Conservation (phyloP, 2,329 filamentous ascomycete species). For the Plectosphaerella plurivora region DNA sequence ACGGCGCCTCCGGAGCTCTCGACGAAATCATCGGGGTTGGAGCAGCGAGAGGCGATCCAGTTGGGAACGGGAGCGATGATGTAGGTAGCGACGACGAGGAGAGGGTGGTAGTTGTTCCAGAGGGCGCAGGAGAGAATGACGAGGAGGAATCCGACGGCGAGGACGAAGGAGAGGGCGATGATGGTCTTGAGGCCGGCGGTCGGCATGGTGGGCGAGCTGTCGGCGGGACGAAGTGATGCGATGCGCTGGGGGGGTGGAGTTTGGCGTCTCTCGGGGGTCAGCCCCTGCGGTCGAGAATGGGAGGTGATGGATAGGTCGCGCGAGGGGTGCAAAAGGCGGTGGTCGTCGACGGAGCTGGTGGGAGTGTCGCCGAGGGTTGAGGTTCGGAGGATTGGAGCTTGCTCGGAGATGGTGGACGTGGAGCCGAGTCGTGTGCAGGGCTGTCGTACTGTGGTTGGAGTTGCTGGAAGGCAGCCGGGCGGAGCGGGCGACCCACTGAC, state of each 20-base stretch:
- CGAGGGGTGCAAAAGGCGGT: no score
- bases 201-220: conserved; percentile 43
- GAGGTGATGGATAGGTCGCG: neutral
- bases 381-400: no score
- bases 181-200: conserved; percentile 97
- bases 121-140: conserved; percentile 97
- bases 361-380: no score
- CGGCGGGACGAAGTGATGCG: neutral
- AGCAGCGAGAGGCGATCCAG: conserved; percentile 86
- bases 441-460: no score
- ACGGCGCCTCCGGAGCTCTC: conserved; percentile 76
- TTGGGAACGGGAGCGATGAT: conserved; percentile 91
- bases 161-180: conserved; percentile 97
- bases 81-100: conserved; percentile 95
- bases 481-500: no score
- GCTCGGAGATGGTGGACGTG: no score
- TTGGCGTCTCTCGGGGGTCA: no score
- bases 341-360: no score
- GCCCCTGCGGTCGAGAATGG: no score
- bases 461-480: no score
- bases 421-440: no score
- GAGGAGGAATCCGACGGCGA: conserved; percentile 96
- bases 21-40: conserved; percentile 94
- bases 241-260: conserved; percentile 4
- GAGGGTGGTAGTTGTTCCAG: conserved; percentile 89